phyloP scores from a whole-genome alignment of 2,329 filamentous ascomycete genomes.

The Aspergillus japonicus region DNA sequence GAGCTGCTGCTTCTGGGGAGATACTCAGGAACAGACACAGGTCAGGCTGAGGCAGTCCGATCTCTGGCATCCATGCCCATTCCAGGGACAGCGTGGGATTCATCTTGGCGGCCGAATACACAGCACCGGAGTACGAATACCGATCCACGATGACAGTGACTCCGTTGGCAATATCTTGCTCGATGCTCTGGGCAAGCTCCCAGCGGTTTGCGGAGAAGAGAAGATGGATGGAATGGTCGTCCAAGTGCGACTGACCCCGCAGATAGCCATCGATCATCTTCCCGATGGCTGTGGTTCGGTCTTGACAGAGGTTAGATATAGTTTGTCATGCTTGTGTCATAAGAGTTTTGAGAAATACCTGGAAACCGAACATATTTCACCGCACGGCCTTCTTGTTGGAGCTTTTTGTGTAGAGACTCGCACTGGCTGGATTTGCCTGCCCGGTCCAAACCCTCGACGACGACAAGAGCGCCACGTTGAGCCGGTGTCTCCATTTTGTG shows the following conservation, averaged over 20 bases:
- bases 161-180: conserved; percentile 58
- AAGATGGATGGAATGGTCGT: conserved; percentile 86
- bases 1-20: conserved; percentile 67
- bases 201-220: conserved; percentile 89
- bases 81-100: conserved; percentile 66
- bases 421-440: conserved; percentile 94
- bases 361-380: conserved; percentile 66
- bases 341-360: conserved; percentile 42
- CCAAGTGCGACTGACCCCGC: conserved; percentile 67
- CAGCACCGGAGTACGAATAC: conserved; percentile 92
- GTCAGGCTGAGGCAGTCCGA: conserved; percentile 84
- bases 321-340: background rate
- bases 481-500: conserved; percentile 13
- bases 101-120: conserved; percentile 87
- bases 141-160: conserved; percentile 81
- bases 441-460: conserved; percentile 84
- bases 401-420: conserved; percentile 58
- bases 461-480: conserved; percentile 69
- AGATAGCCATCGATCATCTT: conserved; percentile 85
- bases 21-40: conserved; percentile 84
- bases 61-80: conserved; percentile 83
- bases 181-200: conserved; percentile 58
- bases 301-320: conserved; percentile 45
- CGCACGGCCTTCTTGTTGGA: conserved; percentile 52
- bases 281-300: conserved; percentile 79